Evolutionary conservation across 2,329 filamentous ascomycete genomes (phyloP), one percentile per base, ranked within the genome.

Genomic region (Bipolaris sorokiniana): DNA sequence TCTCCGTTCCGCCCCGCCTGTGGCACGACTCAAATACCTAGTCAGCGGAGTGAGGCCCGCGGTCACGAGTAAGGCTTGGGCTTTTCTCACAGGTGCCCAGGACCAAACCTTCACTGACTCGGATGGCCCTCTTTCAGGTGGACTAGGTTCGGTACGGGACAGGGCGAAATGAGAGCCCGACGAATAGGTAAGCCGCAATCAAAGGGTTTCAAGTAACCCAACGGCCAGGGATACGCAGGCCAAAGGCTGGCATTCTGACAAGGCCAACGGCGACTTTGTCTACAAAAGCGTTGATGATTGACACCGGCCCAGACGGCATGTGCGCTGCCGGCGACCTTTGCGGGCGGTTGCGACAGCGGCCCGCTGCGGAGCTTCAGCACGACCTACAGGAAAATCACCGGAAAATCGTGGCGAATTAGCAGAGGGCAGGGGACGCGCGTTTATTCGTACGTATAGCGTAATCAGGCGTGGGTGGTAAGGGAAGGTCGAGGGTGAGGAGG

Each of bases 191-290:
- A 49, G 41, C 50, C 42, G 41, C 20, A 31, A 18, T 53, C 60
- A 56, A 61, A 54, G 37, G 45, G 54, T 61, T 50, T 56, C 50
- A 28, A 10, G n/a, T 45, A 57, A 41, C 48, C 62, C 53, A 59
- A 56, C 51, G 42, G 51, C 50, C 51, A 56, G 58, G 57, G 48
- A 48, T 50, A 48, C 31, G 37, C 53, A 40, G 59, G 56, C 60
- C 54, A 51, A 49, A 38, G 33, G 50, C 40, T 47, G 33, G 33
- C 36, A 54, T 44, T 34, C 52, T 33, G 33, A 54, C 46, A 37
- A 50, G 47, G 28, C 41, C 23, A 28, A 51, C 48, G 54, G 46
- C 44, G 36, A 44, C 18, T 48, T 28, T 22, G 26, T 28, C 38
- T 36, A 45, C 10, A 40, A 23, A 11, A 13, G 10, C 20, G 16